Percentiles rank a stretch among this genome's conserved stretches.
phyloP scores from a whole-genome alignment of 2,329 filamentous ascomycete species.

The Rhinocladiella mackenziei region DNA sequence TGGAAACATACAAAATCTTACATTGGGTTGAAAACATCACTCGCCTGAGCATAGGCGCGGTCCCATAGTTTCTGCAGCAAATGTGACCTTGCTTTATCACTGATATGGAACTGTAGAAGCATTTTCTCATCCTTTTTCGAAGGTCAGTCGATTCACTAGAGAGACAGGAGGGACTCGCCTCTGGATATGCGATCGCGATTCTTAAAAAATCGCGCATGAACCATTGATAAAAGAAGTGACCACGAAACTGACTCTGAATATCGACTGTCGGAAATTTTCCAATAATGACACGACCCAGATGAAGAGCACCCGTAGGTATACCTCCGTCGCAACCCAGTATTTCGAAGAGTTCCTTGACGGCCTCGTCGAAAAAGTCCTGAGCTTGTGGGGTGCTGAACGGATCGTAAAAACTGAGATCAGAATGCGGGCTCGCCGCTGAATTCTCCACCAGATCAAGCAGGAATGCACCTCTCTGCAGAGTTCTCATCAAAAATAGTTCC shows the following conservation, averaged over 20 bases:
- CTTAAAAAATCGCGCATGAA: slow-evolving; percentile 85
- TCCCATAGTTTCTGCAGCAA: slow-evolving; percentile 70
- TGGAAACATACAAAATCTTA: neutral
- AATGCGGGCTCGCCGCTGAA: slow-evolving; percentile 54
- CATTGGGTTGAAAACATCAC: slow-evolving; percentile 43
- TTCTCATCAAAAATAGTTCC: slow-evolving; percentile 92
- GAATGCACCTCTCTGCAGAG: slow-evolving; percentile 88
- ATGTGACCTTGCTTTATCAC: slow-evolving; percentile 79
- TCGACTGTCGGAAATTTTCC: slow-evolving; percentile 67
- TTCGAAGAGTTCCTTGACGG: slow-evolving; percentile 76
- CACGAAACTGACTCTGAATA: slow-evolving; percentile 68
- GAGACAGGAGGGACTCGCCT: slow-evolving; percentile 52
- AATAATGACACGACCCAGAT: slow-evolving; percentile 79
- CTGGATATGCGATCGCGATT: slow-evolving; percentile 80
- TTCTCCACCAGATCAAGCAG: slow-evolving; percentile 81
- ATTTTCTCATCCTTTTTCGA: slow-evolving; percentile 54
- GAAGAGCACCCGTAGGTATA: slow-evolving; percentile 78
- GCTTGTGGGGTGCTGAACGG: slow-evolving; percentile 76
- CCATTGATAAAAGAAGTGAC: slow-evolving; percentile 85
- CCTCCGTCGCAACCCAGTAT: slow-evolving; percentile 78
- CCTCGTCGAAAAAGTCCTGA: slow-evolving; percentile 82
- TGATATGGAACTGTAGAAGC: slow-evolving; percentile 87
- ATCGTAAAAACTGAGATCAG: slow-evolving; percentile 51
- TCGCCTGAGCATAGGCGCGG: slow-evolving; percentile 72
- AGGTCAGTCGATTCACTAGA: slow-evolving; percentile 34